phyloP scores from a whole-genome alignment of 2,329 filamentous ascomycete species.

The Aspergillus quadricinctus region DNA sequence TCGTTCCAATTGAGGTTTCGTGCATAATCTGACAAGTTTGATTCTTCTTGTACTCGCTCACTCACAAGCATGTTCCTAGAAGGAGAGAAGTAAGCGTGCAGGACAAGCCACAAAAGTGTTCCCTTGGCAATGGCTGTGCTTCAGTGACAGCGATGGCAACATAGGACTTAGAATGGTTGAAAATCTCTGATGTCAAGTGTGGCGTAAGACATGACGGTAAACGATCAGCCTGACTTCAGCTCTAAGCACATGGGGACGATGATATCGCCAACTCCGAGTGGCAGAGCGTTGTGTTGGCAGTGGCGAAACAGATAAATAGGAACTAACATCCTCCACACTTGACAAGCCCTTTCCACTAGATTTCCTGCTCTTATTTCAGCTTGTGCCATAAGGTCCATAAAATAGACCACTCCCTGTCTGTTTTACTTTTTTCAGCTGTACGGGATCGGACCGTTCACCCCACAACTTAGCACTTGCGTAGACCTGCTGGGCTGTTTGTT shows the following conservation, averaged over 20 bases:
- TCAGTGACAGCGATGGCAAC: not conserved
- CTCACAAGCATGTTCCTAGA: not conserved
- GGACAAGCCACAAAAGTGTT: not conserved
- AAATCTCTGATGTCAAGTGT: not conserved
- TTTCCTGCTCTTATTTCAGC: not conserved
- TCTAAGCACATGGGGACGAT: not conserved
- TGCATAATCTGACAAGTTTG: not conserved
- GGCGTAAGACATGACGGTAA: not conserved
- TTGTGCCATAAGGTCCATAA: not conserved
- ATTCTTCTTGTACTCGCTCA: not conserved
- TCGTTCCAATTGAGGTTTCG: not conserved
- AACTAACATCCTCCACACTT: not conserved
- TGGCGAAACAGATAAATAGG: not conserved
- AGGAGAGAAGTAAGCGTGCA: not conserved
- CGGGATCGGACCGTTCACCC: conserved; percentile 1
- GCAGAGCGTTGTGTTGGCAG: not conserved
- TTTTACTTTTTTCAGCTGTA: conserved; percentile 10
- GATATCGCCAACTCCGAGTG: not conserved
- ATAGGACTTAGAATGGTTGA: not conserved
- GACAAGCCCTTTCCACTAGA: not conserved
- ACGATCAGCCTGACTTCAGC: not conserved
- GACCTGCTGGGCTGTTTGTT: conserved; percentile 21
- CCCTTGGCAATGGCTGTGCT: not conserved
- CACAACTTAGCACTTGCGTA: conserved; percentile 11
- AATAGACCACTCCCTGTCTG: not conserved